A percentile compares a stretch with the other conserved stretches of the same genome.
Conservation (phyloP, 768 basidiomycete genomes). For the Coprinopsis strossmayeri region DNA sequence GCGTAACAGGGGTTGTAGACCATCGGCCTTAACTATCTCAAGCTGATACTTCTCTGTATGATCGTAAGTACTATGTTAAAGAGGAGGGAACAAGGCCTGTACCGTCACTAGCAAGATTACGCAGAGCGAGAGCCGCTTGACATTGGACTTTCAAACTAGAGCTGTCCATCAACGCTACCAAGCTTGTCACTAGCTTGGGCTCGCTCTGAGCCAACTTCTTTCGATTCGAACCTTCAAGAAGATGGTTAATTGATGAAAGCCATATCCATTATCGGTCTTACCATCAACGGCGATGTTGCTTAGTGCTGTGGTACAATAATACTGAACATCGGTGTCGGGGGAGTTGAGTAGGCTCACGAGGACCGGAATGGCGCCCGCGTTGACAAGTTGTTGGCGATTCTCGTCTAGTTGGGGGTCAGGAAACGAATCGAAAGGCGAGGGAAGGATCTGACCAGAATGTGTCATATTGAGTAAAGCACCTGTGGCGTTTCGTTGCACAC, state of each 20-base stretch:
- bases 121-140: constrained; percentile 91
- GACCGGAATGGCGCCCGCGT: constrained; percentile 97
- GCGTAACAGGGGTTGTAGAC: constrained; percentile 85
- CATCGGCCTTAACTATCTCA: constrained; percentile 95
- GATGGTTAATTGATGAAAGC: constrained; percentile 3
- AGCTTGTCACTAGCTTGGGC: constrained; percentile 88
- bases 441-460: constrained; percentile 69
- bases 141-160: constrained; percentile 98
- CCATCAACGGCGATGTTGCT: constrained; percentile 99
- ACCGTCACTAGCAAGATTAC: constrained; percentile 98
- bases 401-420: constrained; percentile 57
- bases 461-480: constrained; percentile 99
- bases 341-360: constrained; percentile 91
- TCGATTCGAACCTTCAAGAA: constrained; percentile 62
- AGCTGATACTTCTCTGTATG: constrained; percentile 91
- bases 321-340: constrained; percentile 98
- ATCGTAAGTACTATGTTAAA: constrained; percentile 1
- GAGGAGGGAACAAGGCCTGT: constrained; percentile 16
- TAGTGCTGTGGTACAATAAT: constrained; percentile 97
- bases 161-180: constrained; percentile 95
- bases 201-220: constrained; percentile 93
- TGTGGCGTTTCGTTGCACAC: constrained; percentile 97
- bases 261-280: constrained; percentile 17
- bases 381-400: constrained; percentile 96
- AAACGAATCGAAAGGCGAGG: constrained; percentile 6